Evolutionary conservation across 1,139 yeast genomes (phyloP), one percentile per base, ranked within the genome.

Genomic region (Pichia sp.): DNA sequence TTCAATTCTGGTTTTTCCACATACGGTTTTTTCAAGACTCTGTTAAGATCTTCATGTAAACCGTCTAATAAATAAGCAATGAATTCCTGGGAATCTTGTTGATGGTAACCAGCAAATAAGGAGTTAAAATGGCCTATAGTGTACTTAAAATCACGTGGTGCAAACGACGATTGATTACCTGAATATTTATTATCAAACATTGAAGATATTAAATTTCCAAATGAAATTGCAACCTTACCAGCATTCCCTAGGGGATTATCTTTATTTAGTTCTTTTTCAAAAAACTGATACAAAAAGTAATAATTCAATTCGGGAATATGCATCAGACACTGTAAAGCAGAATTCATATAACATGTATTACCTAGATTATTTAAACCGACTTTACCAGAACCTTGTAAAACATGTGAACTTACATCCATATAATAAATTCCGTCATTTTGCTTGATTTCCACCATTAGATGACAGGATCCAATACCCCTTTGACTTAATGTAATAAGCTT

Each of bases 41-140:
- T 73, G 61, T 92, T 92, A 58, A 92, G 73, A 66, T 92, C 98
- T 64, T 92, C 98, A 61, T 92, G 98, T 42, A 92, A 72, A 6
- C 96, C 94, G 67, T 92, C 98, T 40, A 92, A 71, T 39, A 92
- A 67, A 75, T 88, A 92, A 39, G 96, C 90, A 48, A 92, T 71
- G 60, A 92, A 85, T 64, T 92, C 98, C 65, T 92, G 98, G 1
- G 97, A 87, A 64, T 92, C 98, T 63, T 92, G 98, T 65, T 92
- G 98, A 57, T 79, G 80, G 60, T 85, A 89, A 0, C 95, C 96
- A 0, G 88, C 76, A 69, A 92, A 92, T 78, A 87, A 79, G 1
- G 84, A 77, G 40, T 89, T 85, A 61, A 77, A 86, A 50, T 82
- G 76, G 0, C 97, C 97, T 40, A 92, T 76, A 0, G 87, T 81